A percentile compares a stretch with the other conserved stretches of the same genome.
These are phyloP conservation scores for Kluyveromyces nonfermentans DNA, from an alignment of 805 yeast species.

Conservation along the genomic window DNA sequence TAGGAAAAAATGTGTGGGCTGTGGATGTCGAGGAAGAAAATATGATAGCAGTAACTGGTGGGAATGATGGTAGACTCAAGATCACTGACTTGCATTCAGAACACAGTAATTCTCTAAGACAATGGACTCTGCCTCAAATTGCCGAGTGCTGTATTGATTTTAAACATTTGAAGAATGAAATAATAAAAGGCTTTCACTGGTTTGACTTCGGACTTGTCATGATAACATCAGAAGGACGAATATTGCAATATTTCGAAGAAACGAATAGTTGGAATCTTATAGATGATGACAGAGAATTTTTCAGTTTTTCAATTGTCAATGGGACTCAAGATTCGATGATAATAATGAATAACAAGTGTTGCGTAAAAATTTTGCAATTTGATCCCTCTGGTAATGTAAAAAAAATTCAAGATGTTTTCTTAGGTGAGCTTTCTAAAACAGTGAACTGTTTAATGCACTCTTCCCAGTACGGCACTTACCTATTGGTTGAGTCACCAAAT, in stretches of 20 bases:
- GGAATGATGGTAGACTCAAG: conserved; percentile 83
- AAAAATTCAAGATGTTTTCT: background rate
- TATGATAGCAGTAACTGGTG: conserved; percentile 67
- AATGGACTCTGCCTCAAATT: conserved; percentile 30
- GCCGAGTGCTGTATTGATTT: conserved; percentile 17
- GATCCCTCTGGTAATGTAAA: background rate
- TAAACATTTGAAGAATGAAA: conserved; percentile 38
- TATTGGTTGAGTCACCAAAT: conserved; percentile 60
- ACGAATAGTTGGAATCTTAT: conserved; percentile 24
- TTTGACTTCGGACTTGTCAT: conserved; percentile 38
- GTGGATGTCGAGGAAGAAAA: conserved; percentile 42
- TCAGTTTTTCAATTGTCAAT: conserved; percentile 35
- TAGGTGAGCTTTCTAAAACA: conserved; percentile 34
- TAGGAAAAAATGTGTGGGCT: conserved; percentile 85
- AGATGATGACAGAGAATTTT: conserved; percentile 20
- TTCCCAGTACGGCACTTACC: conserved; percentile 23
- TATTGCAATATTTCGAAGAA: conserved; percentile 27
- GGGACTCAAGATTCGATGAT: conserved; percentile 27
- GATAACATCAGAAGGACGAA: conserved; percentile 51
- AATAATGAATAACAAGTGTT: conserved; percentile 20
- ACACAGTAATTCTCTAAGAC: conserved; percentile 15
- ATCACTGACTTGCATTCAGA: conserved; percentile 42
- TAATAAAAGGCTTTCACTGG: conserved; percentile 51
- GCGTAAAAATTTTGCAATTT: conserved; percentile 5
- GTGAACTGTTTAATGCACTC: conserved; percentile 38